Conservation (phyloP, 2,329 filamentous ascomycete genomes). For the Penicillium sp. region DNA sequence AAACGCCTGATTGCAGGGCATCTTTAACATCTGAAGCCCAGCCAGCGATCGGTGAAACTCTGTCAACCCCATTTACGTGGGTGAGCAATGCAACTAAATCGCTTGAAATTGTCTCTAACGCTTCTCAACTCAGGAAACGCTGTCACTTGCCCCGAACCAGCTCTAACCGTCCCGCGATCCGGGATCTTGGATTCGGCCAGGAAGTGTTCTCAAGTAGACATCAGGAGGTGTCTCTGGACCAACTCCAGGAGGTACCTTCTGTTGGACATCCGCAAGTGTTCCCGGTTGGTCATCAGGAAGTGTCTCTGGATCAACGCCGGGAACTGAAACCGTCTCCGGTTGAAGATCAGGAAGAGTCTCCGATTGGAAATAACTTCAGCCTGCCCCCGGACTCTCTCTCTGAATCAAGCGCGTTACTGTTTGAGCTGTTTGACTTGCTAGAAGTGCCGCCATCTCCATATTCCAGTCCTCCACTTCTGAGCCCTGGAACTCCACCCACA, state of each 20-base stretch:
- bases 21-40: background rate
- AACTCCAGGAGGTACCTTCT: too few relatives aligned
- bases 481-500: background rate
- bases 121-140: background rate
- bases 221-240: background rate
- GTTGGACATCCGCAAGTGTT: background rate
- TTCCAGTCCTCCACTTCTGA: background rate
- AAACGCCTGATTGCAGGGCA: background rate
- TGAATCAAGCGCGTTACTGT: slow-evolving; percentile 3
- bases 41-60: background rate
- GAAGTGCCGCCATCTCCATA: background rate
- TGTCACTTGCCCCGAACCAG: background rate
- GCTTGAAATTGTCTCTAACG: background rate
- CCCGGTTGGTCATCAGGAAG: background rate
- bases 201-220: background rate
- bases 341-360: background rate
- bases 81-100: background rate
- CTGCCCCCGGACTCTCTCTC: background rate
- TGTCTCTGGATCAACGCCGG: too few relatives aligned
- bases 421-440: slow-evolving; percentile 10
- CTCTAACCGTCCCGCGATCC: background rate
- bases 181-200: background rate
- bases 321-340: too few relatives aligned
- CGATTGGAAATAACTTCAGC: background rate
- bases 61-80: background rate